phyloP scores from a whole-genome alignment of 2,329 filamentous ascomycete species.

The Thermoascus crustaceus region DNA sequence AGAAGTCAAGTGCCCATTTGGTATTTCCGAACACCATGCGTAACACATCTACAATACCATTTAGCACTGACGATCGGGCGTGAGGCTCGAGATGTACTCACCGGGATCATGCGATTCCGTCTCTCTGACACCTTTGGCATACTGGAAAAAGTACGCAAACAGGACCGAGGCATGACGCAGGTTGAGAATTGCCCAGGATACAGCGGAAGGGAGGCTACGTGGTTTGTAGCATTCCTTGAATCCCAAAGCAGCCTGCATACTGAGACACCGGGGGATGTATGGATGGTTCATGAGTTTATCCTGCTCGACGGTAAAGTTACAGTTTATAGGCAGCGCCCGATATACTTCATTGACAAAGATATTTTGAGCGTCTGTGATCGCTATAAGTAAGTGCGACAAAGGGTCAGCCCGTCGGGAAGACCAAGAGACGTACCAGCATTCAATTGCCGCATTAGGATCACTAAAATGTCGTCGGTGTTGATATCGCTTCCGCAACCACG shows the following conservation, averaged over 20 bases:
- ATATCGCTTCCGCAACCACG: conserved; percentile 40
- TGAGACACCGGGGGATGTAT: conserved; percentile 65
- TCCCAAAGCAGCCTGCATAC: conserved; percentile 70
- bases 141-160: conserved; percentile 58
- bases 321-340: conserved; percentile 59
- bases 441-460: conserved; percentile 50
- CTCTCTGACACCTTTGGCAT: conserved; percentile 48
- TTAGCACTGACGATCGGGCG: conserved; percentile 7
- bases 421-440: conserved; percentile 26
- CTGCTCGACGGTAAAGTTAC: conserved; percentile 77
- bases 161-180: conserved; percentile 59
- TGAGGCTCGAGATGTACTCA: no score
- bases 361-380: conserved; percentile 47
- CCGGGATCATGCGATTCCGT: conserved; percentile 48
- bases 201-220: conserved; percentile 61
- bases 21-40: conserved; percentile 65
- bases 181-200: conserved; percentile 67
- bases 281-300: conserved; percentile 66
- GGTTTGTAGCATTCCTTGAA: conserved; percentile 56
- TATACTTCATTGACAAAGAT: conserved; percentile 61
- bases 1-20: conserved; percentile 66
- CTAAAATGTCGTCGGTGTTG: conserved; percentile 64
- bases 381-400: conserved; percentile 13
- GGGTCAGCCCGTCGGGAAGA: conserved; percentile 31
- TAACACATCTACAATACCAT: conserved; percentile 52